phyloP scores from a whole-genome alignment of 1,139 yeast genomes.

The Pichia sp. region DNA sequence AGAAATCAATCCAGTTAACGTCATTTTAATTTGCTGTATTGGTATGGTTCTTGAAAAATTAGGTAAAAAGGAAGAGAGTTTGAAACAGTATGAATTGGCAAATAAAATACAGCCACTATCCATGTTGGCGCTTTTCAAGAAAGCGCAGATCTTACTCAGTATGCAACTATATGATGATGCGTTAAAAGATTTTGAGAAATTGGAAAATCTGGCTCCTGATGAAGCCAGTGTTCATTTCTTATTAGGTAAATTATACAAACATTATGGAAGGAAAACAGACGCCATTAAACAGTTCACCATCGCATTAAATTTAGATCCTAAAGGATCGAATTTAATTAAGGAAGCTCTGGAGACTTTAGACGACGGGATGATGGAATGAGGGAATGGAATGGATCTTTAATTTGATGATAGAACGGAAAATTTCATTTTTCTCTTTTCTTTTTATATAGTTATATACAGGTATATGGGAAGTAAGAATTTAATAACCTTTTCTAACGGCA shows the following conservation, averaged over 20 bases:
- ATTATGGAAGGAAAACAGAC: constrained; percentile 61
- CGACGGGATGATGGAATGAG: constrained; percentile 9
- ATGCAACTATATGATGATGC: constrained; percentile 70
- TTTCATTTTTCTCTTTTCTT: not conserved
- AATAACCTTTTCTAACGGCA: constrained; percentile 48
- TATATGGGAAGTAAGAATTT: constrained; percentile 1
- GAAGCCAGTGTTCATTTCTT: constrained; percentile 91
- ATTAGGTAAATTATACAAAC: constrained; percentile 79
- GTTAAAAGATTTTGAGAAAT: constrained; percentile 59
- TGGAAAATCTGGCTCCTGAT: constrained; percentile 77
- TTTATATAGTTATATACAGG: not conserved
- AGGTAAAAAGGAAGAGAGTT: constrained; percentile 61
- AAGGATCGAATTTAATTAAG: constrained; percentile 79
- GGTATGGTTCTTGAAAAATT: constrained; percentile 89
- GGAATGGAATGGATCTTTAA: not conserved
- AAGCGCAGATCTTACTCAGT: constrained; percentile 72
- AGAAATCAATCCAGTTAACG: constrained; percentile 82
- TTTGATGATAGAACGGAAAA: not conserved
- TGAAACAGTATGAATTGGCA: constrained; percentile 79
- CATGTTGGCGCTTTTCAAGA: constrained; percentile 81
- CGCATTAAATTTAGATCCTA: constrained; percentile 89
- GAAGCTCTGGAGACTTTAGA: constrained; percentile 62
- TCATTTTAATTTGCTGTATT: constrained; percentile 83
- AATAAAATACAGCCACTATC: constrained; percentile 77
- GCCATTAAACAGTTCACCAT: constrained; percentile 85